phyloP scores from a whole-genome alignment of 2,329 filamentous ascomycete genomes.

The Eurotiales sp. region DNA sequence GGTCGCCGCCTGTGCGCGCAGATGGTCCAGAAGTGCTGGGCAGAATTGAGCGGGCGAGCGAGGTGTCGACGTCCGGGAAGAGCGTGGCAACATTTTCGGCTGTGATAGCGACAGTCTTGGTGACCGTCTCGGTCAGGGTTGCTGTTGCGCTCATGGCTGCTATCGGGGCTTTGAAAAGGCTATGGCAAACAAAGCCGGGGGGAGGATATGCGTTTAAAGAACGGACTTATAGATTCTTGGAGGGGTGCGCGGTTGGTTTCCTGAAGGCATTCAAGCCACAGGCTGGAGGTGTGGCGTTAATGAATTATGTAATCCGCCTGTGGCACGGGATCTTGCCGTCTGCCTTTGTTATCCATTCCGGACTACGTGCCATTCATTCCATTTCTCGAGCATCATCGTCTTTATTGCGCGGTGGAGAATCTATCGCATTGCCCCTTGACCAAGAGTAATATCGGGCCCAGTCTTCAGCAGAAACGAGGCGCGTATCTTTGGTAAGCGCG shows the following conservation, averaged over 20 bases:
- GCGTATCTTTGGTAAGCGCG: too few species aligned
- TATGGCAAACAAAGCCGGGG: background rate
- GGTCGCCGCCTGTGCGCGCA: slow-evolving; percentile 58
- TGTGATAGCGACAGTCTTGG: slow-evolving; percentile 63
- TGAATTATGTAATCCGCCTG: background rate
- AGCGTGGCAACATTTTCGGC: slow-evolving; percentile 81
- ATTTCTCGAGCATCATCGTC: background rate
- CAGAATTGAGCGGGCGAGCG: slow-evolving; percentile 50
- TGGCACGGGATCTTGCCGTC: background rate
- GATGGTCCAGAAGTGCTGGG: slow-evolving; percentile 36
- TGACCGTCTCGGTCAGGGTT: slow-evolving; percentile 50
- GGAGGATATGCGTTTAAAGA: background rate
- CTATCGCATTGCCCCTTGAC: too few species aligned
- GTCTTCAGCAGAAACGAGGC: too few species aligned
- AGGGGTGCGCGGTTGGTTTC: background rate
- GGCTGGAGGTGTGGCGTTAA: background rate
- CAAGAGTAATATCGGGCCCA: too few species aligned
- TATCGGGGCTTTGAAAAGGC: slow-evolving; percentile 13
- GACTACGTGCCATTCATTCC: background rate
- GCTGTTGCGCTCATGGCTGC: slow-evolving; percentile 44
- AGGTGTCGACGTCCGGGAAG: slow-evolving; percentile 75
- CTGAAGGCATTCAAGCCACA: slow-evolving; percentile 2
- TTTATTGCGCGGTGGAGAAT: too few species aligned
- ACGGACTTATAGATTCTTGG: background rate
- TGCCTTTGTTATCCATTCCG: background rate